Evolutionary conservation across 2,329 filamentous ascomycete genomes (phyloP), one percentile per base, ranked within the genome.

Genomic region (Aspergillus ochraceoroseus): DNA sequence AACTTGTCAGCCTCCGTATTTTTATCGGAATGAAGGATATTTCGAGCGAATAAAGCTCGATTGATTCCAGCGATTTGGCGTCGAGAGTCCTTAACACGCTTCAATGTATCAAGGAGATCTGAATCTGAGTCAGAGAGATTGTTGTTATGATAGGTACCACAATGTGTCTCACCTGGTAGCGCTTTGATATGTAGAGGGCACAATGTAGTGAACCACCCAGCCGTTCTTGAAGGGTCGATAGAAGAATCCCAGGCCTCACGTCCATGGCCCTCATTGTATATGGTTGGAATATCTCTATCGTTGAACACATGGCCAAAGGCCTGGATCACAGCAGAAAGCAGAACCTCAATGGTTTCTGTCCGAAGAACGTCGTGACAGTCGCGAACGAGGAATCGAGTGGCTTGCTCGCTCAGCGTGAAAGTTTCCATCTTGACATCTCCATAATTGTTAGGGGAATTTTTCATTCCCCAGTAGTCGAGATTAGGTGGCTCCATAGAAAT

Each of bases 171-270:
- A 63, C 61, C 54, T 46, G 53, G 48, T 5, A 38, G 40, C 1
- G 55, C 48, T 3, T 55, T 45, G 2, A 68, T 53, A 34, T 62
- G 59, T 3, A 73, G 49, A 11, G 70, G 70, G 17, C 63, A 66
- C 37, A 73, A 59, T 22, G 70, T 70, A 0, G 71, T 73, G 38
- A 73, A 74, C 71, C 71, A 74, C 3, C 71, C 71, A 8, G 73
- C 61, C 0, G 71, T 74, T 17, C 65, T 54, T 0, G 70, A 69
- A 3, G 73, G 59, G 38, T 74, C 71, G 33, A 73, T 62, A 13
- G 55, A 61, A 2, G 61, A 32, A 41, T 69, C 61, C 59, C 69
- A 72, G 0, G 67, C 48, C 48, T 73, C 70, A 15, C 71, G 65
- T 5, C 71, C 71, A 41, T 74, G 70, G 1, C 70, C 69, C 54